Conservation (phyloP, 192 early-diverging fungal species). For the Backusella psychrophila region DNA sequence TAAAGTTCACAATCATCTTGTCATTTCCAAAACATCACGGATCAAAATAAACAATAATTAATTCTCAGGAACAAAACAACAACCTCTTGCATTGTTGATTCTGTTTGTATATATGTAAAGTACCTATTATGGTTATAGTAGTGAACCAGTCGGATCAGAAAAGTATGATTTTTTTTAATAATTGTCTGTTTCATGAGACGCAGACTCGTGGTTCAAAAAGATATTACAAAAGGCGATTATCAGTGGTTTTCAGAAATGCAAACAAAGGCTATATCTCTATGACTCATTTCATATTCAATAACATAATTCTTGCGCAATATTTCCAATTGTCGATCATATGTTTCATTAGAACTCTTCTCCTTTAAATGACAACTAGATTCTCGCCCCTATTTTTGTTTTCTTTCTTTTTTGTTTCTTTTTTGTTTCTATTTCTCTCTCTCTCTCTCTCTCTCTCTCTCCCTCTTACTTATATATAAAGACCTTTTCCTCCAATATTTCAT, state of each 20-base stretch:
- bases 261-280: not conserved
- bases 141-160: not conserved
- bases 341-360: not conserved
- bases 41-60: not conserved
- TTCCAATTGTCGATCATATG: conserved; percentile 1
- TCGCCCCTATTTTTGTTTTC: not conserved
- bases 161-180: not conserved
- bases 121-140: not conserved
- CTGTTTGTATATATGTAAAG: not conserved
- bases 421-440: not conserved
- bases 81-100: not conserved
- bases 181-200: not conserved
- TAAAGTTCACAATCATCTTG: not conserved
- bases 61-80: not conserved
- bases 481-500: not conserved
- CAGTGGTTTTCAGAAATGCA: not conserved
- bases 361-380: not conserved
- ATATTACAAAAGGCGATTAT: not conserved
- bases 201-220: not conserved
- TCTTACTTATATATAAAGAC: too few species aligned
- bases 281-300: conserved; percentile 5
- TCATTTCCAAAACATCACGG: not conserved
- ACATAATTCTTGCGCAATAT: conserved; percentile 2
- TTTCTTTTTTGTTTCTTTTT: conserved; percentile 10
- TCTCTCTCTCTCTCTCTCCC: too few species aligned